Conservation (phyloP, 371 early-diverging fungal species). For the Mortierella sp. region DNA sequence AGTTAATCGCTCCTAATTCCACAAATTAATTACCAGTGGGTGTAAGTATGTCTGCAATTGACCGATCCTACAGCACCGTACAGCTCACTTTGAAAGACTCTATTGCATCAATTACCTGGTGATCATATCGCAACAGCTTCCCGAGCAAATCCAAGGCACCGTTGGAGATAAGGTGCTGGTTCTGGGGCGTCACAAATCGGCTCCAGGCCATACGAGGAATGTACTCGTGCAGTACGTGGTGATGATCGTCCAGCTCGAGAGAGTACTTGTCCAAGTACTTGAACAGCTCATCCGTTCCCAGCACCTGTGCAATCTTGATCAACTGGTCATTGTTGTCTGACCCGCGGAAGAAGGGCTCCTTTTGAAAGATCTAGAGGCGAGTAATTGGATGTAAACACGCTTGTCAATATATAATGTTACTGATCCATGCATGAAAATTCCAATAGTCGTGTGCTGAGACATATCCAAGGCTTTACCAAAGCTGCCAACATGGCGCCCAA, state of each 20-base stretch:
- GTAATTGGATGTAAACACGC: neutral
- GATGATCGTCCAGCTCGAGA: constrained; percentile 86
- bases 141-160: constrained; percentile 95
- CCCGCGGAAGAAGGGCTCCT: constrained; percentile 99
- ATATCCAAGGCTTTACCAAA: constrained; percentile 71
- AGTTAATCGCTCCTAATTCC: constrained; percentile 83
- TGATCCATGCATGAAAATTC: neutral
- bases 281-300: constrained; percentile 94
- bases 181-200: constrained; percentile 87
- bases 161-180: constrained; percentile 86
- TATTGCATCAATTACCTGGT: constrained; percentile 70
- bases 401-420: neutral
- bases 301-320: constrained; percentile 94
- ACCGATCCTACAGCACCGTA: no score
- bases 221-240: constrained; percentile 82
- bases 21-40: constrained; percentile 3
- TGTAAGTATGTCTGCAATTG: neutral
- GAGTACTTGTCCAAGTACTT: constrained; percentile 95
- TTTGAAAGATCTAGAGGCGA: constrained; percentile 87
- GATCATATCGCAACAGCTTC: constrained; percentile 95
- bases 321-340: constrained; percentile 98
- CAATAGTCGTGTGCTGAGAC: neutral
- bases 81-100: neutral
- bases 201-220: constrained; percentile 94
- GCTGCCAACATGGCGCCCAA: constrained; percentile 99